Conservation (phyloP, 2,329 filamentous ascomycete genomes). For the Immersiporthe knoxdaviesiana region DNA sequence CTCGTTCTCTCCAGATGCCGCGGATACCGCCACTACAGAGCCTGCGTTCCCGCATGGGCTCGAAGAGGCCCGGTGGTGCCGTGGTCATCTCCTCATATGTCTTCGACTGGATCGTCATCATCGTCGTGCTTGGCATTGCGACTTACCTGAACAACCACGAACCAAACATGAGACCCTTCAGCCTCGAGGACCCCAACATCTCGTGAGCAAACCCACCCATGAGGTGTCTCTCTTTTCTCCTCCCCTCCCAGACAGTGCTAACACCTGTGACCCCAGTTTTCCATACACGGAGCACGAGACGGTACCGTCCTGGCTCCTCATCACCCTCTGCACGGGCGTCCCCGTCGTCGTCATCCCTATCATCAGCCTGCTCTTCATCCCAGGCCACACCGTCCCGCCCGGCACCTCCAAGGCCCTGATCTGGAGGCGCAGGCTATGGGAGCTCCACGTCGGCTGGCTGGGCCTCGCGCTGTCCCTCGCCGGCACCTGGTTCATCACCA, state of each 20-base stretch:
- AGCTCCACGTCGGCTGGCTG: conserved; percentile 83
- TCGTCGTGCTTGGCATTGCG: conserved; percentile 62
- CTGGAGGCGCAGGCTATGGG: conserved; percentile 86
- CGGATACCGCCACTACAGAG: conserved; percentile 21
- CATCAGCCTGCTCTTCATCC: conserved; percentile 71
- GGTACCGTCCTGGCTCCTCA: conserved; percentile 67
- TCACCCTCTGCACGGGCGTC: conserved; percentile 63
- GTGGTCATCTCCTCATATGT: conserved; percentile 67
- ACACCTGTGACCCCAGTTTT: conserved; percentile 53
- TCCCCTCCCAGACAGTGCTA: background rate
- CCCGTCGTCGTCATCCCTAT: conserved; percentile 72
- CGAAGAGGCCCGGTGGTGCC: conserved; percentile 35
- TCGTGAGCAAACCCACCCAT: conserved; percentile 56
- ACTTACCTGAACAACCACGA: conserved; percentile 60
- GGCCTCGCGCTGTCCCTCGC: conserved; percentile 76
- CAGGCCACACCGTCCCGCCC: conserved; percentile 67
- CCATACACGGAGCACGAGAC: conserved; percentile 73
- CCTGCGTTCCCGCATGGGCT: conserved; percentile 22
- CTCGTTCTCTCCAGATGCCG: conserved; percentile 12
- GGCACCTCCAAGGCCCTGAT: conserved; percentile 66
- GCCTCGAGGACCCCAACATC: conserved; percentile 74
- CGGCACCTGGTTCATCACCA: conserved; percentile 77
- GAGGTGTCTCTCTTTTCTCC: no score
- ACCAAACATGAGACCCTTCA: conserved; percentile 73
- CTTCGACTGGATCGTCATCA: conserved; percentile 73